Evolutionary conservation across 495 filamentous ascomycete species (phyloP).

Genomic region (Penicillium turbatum): DNA sequence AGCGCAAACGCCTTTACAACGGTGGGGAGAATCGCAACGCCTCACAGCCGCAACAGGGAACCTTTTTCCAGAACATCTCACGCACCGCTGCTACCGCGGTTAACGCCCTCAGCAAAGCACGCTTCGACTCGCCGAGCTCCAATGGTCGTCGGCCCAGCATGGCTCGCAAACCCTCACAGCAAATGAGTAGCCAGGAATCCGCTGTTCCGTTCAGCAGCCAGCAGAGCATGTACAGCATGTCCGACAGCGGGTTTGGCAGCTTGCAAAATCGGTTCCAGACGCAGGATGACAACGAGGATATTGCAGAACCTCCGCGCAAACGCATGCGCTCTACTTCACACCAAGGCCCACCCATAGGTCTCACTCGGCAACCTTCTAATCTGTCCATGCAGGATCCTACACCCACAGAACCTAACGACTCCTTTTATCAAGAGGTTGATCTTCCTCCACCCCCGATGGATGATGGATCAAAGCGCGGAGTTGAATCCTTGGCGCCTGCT

Average conservation of each 20-base stretch:
- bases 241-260: conserved; percentile 61
- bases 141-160: conserved; percentile 48
- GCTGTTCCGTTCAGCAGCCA: conserved; percentile 55
- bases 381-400: conserved; percentile 52
- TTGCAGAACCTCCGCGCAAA: conserved; percentile 80
- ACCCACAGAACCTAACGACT: conserved; percentile 83
- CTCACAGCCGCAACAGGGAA: conserved; percentile 64
- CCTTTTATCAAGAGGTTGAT: conserved; percentile 65
- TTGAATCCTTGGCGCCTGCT: conserved; percentile 67
- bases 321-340: conserved; percentile 57
- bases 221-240: conserved; percentile 62
- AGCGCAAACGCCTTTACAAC: conserved; percentile 84
- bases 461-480: conserved; percentile 52
- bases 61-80: conserved; percentile 95
- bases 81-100: conserved; percentile 87
- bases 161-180: conserved; percentile 55
- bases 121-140: conserved; percentile 74
- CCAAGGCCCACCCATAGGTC: conserved; percentile 39
- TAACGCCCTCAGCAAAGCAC: conserved; percentile 90
- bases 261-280: conserved; percentile 40
- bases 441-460: conserved; percentile 45
- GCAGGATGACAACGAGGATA: conserved; percentile 52
- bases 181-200: conserved; percentile 60
- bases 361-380: conserved; percentile 37
- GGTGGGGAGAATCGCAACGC: conserved; percentile 61